These are phyloP conservation scores for Cladophialophora yegresii DNA, from an alignment of 2,329 filamentous ascomycete species.

Conservation along the genomic window DNA sequence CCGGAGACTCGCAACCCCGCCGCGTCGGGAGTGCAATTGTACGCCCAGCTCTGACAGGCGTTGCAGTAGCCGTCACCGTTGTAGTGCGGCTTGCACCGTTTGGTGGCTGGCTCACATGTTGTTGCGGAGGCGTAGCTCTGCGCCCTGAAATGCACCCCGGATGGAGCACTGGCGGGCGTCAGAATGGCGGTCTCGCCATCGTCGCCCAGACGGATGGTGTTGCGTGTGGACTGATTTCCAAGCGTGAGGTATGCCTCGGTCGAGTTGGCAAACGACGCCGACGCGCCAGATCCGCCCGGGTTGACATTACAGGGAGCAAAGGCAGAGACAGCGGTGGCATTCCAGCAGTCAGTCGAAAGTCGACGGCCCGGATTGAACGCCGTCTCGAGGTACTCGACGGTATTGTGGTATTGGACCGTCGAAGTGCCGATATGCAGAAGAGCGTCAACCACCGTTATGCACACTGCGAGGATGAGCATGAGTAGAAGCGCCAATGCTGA, in stretches of 20 bases:
- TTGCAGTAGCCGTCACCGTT: background rate
- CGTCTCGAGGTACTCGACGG: background rate
- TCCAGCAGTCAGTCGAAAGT: background rate
- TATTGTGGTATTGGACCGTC: constrained; percentile 3
- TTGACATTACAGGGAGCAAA: background rate
- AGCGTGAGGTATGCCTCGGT: constrained; percentile 2
- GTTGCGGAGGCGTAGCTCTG: constrained; percentile 1
- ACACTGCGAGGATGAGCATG: constrained; percentile 4
- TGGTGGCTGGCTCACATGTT: background rate
- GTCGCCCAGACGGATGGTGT: background rate
- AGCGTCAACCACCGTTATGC: constrained; percentile 4
- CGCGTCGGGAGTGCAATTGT: background rate
- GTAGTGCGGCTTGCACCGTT: background rate
- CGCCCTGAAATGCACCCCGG: background rate
- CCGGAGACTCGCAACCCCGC: constrained; percentile 1
- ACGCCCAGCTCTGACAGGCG: constrained; percentile 4
- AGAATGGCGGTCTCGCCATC: constrained; percentile 1
- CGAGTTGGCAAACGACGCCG: background rate
- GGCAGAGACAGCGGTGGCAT: background rate
- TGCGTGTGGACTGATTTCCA: constrained; percentile 5
- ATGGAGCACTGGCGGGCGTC: background rate
- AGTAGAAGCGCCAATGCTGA: constrained; percentile 3
- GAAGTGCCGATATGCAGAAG: constrained; percentile 4
- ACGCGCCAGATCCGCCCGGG: constrained; percentile 1
- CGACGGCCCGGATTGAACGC: constrained; percentile 4